Evolutionary conservation across 2,329 filamentous ascomycete genomes (phyloP), one percentile per base, ranked within the genome.

Genomic region (Juglanconis juglandina): DNA sequence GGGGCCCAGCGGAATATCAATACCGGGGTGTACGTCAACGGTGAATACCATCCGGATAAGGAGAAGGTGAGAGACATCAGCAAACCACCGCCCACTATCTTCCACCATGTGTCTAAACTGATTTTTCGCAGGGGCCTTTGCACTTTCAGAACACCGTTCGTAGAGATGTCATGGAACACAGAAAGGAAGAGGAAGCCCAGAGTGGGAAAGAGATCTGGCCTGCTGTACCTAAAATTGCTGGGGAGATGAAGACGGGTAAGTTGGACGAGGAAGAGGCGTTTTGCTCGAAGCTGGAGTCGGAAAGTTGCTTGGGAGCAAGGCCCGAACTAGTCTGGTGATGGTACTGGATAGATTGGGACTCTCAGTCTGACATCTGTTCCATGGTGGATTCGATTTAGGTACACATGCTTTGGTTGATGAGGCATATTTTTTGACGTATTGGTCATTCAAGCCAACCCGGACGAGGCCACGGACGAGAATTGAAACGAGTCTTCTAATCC

Each of bases 1-100:
- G 72, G 70, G 1, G 76, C 80, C 1, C 80, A 83, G 64, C 70
- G 73, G 61, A 84, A 83, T 68, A 71, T 83, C 62, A 77, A 80
- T 60, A 72, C 75, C 0, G 80, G 80, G 1, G 74, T 82, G 24
- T 83, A 80, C 62, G 68, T 81, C 66, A 81, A 78, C 63, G 81
- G 81, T 58, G 77, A 81, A 65, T 69, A 82, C 59, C 81, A 83
- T 64, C 79, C 81, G 0, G 71, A 76, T n/a, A 76, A 77, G 66
- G 81, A 83, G 67, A 79, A 79, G 64, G 73, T 63, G 3, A 33
- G 24, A 24, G 24, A 24, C 24, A 24, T 24, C n/a, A 1, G 4
- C 13, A 0, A 6, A 3, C 24, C 4, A 4, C 7, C 9, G 2
- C 5, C 4, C 10, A 7, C 14, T 5, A 32, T 30, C 14, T 2